phyloP scores from a whole-genome alignment of 2,329 filamentous ascomycete genomes.

The Fusarium drepaniforme region DNA sequence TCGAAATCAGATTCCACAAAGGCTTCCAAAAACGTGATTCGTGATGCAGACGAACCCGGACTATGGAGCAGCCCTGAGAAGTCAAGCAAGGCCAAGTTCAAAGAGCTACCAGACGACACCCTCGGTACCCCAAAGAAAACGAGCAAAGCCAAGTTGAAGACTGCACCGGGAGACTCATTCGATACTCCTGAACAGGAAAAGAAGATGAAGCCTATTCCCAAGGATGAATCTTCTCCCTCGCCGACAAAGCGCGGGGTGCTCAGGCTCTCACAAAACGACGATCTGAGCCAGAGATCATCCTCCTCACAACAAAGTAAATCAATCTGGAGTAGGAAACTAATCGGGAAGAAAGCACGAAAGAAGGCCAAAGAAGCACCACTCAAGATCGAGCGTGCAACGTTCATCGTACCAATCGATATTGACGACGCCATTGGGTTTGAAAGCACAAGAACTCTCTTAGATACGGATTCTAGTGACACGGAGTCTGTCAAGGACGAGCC shows the following conservation, averaged over 20 bases:
- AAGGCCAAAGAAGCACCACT: neutral
- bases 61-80: slow-evolving; percentile 15
- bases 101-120: slow-evolving; percentile 14
- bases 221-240: slow-evolving; percentile 23
- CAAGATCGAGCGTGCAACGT: slow-evolving; percentile 7
- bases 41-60: neutral
- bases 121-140: slow-evolving; percentile 28
- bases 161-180: slow-evolving; percentile 15
- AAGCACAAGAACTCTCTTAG: slow-evolving; percentile 29
- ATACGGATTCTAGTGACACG: slow-evolving; percentile 27
- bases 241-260: slow-evolving; percentile 23
- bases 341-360: neutral
- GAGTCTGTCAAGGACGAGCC: slow-evolving; percentile 10
- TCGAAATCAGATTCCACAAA: slow-evolving; percentile 6
- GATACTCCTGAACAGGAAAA: slow-evolving; percentile 23
- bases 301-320: slow-evolving; percentile 10
- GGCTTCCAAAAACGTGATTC: neutral
- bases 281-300: neutral
- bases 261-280: slow-evolving; percentile 20
- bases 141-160: slow-evolving; percentile 12
- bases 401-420: slow-evolving; percentile 20
- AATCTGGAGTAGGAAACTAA: neutral
- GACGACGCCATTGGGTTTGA: slow-evolving; percentile 7
- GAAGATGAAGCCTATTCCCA: slow-evolving; percentile 6
- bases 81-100: slow-evolving; percentile 20